These are phyloP conservation scores for Xenosphaeropsis pyriputrescens DNA, from an alignment of 2,329 filamentous ascomycete species.

Conservation along the genomic window DNA sequence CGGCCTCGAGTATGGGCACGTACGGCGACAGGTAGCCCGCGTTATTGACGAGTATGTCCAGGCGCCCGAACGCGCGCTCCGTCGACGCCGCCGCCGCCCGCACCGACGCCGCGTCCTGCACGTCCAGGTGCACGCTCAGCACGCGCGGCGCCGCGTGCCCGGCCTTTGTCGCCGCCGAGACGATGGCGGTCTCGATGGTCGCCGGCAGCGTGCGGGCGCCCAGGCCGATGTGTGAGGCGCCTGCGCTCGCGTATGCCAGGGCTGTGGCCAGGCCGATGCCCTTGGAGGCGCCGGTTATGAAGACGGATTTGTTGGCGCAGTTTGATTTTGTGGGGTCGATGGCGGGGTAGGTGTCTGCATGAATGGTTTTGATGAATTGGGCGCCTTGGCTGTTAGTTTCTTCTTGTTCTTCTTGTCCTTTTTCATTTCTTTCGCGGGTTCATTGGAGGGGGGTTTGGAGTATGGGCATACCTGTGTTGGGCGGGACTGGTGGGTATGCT, in stretches of 20 bases:
- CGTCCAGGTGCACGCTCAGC: constrained; percentile 23
- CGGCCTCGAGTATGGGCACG: constrained; percentile 19
- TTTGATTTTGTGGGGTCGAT: constrained; percentile 1
- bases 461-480: no score
- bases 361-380: background rate
- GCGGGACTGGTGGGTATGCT: no score
- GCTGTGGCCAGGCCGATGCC: constrained; percentile 46
- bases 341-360: constrained; percentile 1
- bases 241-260: constrained; percentile 38
- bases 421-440: no score
- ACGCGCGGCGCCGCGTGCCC: constrained; percentile 23
- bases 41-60: constrained; percentile 29
- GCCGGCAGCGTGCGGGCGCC: constrained; percentile 31
- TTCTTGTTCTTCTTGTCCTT: no score
- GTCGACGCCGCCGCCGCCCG: constrained; percentile 14
- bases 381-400: background rate
- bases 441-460: no score
- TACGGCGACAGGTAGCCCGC: constrained; percentile 25
- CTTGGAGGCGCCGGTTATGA: constrained; percentile 40
- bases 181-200: constrained; percentile 17
- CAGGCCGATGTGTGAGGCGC: constrained; percentile 34
- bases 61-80: constrained; percentile 15
- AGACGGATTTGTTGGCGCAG: constrained; percentile 24
- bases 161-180: constrained; percentile 18
- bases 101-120: constrained; percentile 19